Conservation (phyloP, 306 rosid species). For the Sindora glabra region DNA sequence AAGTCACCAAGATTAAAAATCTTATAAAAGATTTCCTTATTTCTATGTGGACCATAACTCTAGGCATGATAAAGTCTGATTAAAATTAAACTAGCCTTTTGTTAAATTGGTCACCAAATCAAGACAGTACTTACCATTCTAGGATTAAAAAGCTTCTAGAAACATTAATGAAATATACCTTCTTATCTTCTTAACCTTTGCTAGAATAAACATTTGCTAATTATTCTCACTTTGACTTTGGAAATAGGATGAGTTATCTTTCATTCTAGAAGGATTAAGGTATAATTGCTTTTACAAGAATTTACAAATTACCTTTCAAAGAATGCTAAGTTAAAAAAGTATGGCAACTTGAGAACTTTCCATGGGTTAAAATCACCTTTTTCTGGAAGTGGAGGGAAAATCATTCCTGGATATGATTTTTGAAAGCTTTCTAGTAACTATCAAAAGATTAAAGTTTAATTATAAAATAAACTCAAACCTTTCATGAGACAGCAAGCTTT, state of each 20-base stretch:
- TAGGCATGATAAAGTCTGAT: not conserved
- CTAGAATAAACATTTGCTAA: conserved; percentile 5
- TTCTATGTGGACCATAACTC: not conserved
- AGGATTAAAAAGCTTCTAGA: not conserved
- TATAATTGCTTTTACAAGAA: no score
- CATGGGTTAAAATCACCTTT: no score
- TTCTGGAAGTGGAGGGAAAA: no score
- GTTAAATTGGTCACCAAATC: not conserved
- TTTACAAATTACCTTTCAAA: no score
- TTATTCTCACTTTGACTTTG: no score
- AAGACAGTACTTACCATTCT: not conserved
- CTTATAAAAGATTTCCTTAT: conserved; percentile 13
- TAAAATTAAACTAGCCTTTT: not conserved
- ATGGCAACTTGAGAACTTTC: no score
- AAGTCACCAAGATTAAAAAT: no score
- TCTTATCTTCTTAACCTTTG: conserved; percentile 9
- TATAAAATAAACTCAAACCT: not conserved
- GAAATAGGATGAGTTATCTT: no score
- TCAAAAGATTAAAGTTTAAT: conserved; percentile 10
- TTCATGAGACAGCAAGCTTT: not conserved
- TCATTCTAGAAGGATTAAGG: no score
- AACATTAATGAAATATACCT: not conserved
- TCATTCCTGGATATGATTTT: no score
- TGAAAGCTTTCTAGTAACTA: conserved; percentile 34
- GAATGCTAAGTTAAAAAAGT: no score